These are phyloP conservation scores for Talinum fruticosum DNA, from an alignment of 148 eudicot genomes.

Conservation along the genomic window DNA sequence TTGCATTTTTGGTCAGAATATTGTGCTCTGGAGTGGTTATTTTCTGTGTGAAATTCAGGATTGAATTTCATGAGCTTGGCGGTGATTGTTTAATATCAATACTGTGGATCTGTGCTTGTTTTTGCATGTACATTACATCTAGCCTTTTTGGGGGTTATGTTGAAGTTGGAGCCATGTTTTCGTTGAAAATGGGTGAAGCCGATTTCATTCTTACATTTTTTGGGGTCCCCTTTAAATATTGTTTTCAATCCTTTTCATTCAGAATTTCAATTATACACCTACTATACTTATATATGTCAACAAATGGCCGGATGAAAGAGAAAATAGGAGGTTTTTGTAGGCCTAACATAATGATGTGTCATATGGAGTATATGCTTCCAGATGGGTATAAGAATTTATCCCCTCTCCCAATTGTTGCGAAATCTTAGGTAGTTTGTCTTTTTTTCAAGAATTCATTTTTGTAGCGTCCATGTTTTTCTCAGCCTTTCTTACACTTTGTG, in stretches of 20 bases:
- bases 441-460: too few species aligned
- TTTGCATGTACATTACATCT: conserved; percentile 11
- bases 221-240: too few species aligned
- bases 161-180: background rate
- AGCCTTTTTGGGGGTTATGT: background rate
- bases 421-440: too few species aligned
- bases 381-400: too few species aligned
- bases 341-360: too few species aligned
- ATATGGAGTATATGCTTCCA: too few species aligned
- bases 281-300: too few species aligned
- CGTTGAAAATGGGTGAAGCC: background rate
- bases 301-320: too few species aligned
- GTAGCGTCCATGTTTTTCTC: background rate
- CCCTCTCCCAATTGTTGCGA: too few species aligned
- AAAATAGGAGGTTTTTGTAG: too few species aligned
- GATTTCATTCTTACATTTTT: background rate
- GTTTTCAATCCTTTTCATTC: too few species aligned
- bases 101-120: conserved; percentile 13
- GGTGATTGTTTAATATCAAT: background rate
- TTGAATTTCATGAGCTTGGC: background rate
- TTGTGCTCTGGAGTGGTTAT: background rate
- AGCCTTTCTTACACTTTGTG: background rate
- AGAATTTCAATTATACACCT: too few species aligned
- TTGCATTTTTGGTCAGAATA: background rate
- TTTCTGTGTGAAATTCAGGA: background rate